Conservation (phyloP, 805 yeast genomes). For the Starmera pachycereana region DNA sequence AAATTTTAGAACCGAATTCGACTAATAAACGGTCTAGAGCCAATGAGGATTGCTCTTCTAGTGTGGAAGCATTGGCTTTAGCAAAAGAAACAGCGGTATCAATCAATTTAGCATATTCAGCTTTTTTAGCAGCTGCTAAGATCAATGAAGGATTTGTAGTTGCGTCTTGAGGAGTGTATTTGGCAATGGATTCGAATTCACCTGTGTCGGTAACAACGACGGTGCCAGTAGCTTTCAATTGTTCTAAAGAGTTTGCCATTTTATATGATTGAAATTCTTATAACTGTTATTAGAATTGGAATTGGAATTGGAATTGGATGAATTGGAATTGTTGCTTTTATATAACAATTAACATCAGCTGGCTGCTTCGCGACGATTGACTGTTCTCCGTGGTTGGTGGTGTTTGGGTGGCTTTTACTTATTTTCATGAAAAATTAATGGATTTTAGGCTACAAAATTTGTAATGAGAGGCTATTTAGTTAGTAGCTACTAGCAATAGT, state of each 20-base stretch:
- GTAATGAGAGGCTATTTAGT: too few species aligned
- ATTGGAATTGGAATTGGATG: too few species aligned
- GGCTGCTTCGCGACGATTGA: too few species aligned
- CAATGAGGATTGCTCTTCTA: slow-evolving; percentile 58
- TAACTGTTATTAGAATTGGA: too few species aligned
- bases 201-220: slow-evolving; percentile 98
- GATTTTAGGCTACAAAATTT: too few species aligned
- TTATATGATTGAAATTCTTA: slow-evolving; percentile 3
- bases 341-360: too few species aligned
- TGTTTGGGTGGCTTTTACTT: too few species aligned
- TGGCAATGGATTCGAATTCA: slow-evolving; percentile 95
- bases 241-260: slow-evolving; percentile 68
- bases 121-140: slow-evolving; percentile 87
- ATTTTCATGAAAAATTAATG: too few species aligned
- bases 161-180: slow-evolving; percentile 98
- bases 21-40: slow-evolving; percentile 91
- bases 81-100: slow-evolving; percentile 88
- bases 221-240: slow-evolving; percentile 91
- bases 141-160: slow-evolving; percentile 98
- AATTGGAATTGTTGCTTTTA: too few species aligned
- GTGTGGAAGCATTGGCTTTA: slow-evolving; percentile 33
- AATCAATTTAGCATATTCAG: slow-evolving; percentile 80
- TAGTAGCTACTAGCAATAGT: too few species aligned
- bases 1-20: slow-evolving; percentile 91
- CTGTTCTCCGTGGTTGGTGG: too few species aligned